Percentiles rank a stretch among this genome's conserved stretches.
Conservation (phyloP, 805 yeast genomes). For the Maudiozyma saulgeensis region DNA sequence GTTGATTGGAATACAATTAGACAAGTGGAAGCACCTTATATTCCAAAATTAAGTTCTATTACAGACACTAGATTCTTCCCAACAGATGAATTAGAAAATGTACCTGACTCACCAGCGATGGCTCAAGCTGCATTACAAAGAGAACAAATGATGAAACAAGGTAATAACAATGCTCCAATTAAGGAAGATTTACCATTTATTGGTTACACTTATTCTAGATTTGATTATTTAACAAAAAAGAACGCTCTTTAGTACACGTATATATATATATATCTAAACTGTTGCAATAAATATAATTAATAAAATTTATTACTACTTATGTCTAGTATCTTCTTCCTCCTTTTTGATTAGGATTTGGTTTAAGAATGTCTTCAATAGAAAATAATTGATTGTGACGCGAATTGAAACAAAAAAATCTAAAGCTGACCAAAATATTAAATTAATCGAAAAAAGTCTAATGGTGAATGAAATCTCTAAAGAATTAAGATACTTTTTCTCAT, state of each 20-base stretch:
- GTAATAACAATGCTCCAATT: conserved; percentile 27
- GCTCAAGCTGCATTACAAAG: conserved; percentile 58
- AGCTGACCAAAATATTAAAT: too few relatives aligned
- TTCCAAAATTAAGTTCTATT: conserved; percentile 81
- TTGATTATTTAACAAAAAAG: conserved; percentile 80
- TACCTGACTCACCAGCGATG: conserved; percentile 80
- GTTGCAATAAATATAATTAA: not conserved
- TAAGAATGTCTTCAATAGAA: too few relatives aligned
- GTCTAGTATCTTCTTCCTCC: too few relatives aligned
- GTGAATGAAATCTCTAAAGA: too few relatives aligned
- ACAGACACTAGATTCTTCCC: conserved; percentile 98
- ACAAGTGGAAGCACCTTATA: conserved; percentile 84
- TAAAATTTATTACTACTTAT: too few relatives aligned
- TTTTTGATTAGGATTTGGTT: too few relatives aligned
- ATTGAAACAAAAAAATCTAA: too few relatives aligned
- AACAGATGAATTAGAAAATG: conserved; percentile 88
- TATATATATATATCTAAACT: not conserved
- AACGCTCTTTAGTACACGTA: conserved; percentile 37
- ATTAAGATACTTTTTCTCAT: too few relatives aligned
- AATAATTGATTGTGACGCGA: too few relatives aligned
- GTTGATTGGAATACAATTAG: conserved; percentile 89
- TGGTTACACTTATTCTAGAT: conserved; percentile 92
- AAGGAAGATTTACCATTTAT: conserved; percentile 91
- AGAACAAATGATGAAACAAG: conserved; percentile 40
- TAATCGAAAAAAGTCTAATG: too few relatives aligned